phyloP scores from a whole-genome alignment of 768 basidiomycete genomes.

The Kwoniella sp. region DNA sequence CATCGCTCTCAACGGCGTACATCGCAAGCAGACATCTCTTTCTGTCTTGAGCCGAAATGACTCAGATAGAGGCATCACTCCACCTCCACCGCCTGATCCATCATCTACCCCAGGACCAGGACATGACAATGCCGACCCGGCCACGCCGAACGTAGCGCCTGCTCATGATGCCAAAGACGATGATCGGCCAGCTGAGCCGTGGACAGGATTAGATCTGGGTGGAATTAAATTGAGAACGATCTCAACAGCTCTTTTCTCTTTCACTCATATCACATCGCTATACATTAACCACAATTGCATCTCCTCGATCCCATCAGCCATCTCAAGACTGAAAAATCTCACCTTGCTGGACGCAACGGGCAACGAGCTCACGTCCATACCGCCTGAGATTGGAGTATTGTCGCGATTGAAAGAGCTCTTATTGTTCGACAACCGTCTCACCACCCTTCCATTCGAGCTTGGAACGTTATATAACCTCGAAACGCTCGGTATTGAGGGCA shows the following conservation, averaged over 20 bases:
- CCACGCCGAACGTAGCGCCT: slow-evolving; percentile 61
- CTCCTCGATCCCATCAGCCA: slow-evolving; percentile 73
- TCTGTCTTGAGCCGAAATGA: slow-evolving; percentile 50
- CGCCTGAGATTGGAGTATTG: slow-evolving; percentile 87
- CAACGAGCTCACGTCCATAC: slow-evolving; percentile 75
- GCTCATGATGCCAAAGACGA: slow-evolving; percentile 65
- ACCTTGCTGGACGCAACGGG: slow-evolving; percentile 88
- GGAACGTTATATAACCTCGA: slow-evolving; percentile 89
- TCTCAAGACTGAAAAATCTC: slow-evolving; percentile 79
- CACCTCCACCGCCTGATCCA: slow-evolving; percentile 39
- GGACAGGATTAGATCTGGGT: slow-evolving; percentile 94
- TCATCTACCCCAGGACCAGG: slow-evolving; percentile 63
- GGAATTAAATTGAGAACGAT: slow-evolving; percentile 91
- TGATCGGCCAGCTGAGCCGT: slow-evolving; percentile 61
- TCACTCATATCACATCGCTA: slow-evolving; percentile 89
- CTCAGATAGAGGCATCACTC: slow-evolving; percentile 40
- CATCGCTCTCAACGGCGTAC: slow-evolving; percentile 35
- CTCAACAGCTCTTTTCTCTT: slow-evolving; percentile 74
- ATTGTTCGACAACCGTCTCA: slow-evolving; percentile 92
- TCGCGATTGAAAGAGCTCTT: slow-evolving; percentile 86
- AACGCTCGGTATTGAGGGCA: slow-evolving; percentile 94
- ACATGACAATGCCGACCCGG: slow-evolving; percentile 74
- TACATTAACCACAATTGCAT: slow-evolving; percentile 96
- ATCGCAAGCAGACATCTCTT: slow-evolving; percentile 44
- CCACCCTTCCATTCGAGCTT: slow-evolving; percentile 78